Conservation (phyloP, 495 filamentous ascomycete genomes). For the Pseudevernia furfuracea region DNA sequence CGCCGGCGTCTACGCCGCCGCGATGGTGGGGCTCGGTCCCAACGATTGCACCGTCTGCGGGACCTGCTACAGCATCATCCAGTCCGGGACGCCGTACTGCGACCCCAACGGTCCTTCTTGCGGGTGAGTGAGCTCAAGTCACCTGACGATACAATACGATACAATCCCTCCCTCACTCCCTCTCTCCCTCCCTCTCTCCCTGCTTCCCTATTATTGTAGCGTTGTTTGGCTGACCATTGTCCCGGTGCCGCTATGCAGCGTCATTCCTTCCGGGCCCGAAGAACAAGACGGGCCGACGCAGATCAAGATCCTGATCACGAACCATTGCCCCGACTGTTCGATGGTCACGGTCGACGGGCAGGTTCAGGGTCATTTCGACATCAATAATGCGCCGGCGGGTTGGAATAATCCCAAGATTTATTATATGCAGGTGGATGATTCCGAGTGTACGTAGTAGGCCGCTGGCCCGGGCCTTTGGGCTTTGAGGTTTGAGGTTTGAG, state of each 20-base stretch:
- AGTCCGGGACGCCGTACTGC: slow-evolving; percentile 17
- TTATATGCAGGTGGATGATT: slow-evolving; percentile 14
- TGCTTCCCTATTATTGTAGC: too few relatives aligned
- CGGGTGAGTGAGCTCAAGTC: too few relatives aligned
- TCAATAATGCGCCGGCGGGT: slow-evolving; percentile 9
- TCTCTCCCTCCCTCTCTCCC: neutral
- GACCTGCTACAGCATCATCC: slow-evolving; percentile 22
- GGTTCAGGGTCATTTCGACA: slow-evolving; percentile 19
- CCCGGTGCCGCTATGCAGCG: slow-evolving; percentile 5
- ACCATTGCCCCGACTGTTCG: slow-evolving; percentile 20
- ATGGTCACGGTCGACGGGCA: neutral
- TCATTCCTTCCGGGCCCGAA: too few relatives aligned
- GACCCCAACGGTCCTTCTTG: slow-evolving; percentile 11
- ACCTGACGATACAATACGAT: too few relatives aligned
- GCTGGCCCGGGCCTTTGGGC: neutral
- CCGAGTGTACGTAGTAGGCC: slow-evolving; percentile 4
- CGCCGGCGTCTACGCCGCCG: slow-evolving; percentile 17
- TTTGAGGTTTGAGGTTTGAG: neutral
- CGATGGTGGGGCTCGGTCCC: slow-evolving; percentile 16
- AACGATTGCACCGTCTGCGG: slow-evolving; percentile 19
- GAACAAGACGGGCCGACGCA: slow-evolving; percentile 12
- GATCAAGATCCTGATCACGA: slow-evolving; percentile 21
- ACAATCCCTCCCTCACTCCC: too few relatives aligned
- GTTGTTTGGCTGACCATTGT: too few relatives aligned
- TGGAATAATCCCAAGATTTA: slow-evolving; percentile 22